Evolutionary conservation across 768 basidiomycete species (phyloP).

Genomic region (Fistulinella prunicolor): DNA sequence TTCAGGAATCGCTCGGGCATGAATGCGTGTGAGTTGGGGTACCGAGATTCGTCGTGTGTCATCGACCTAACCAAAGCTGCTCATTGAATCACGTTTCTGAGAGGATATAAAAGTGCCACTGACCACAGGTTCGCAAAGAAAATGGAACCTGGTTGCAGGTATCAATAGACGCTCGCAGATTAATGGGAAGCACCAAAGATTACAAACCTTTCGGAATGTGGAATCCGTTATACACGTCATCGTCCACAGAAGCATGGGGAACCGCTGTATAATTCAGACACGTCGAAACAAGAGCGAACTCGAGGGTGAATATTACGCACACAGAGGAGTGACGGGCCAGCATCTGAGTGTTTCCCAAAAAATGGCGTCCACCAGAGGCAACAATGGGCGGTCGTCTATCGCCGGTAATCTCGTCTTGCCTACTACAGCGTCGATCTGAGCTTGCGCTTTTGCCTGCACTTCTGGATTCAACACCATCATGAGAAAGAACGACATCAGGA

Average conservation of each 20-base stretch:
- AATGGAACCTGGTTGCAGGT: background rate
- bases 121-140: slow-evolving; percentile 6
- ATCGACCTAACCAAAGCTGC: background rate
- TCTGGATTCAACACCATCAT: slow-evolving; percentile 6
- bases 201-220: slow-evolving; percentile 9
- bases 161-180: background rate
- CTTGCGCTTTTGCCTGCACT: slow-evolving; percentile 12
- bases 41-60: slow-evolving; percentile 7
- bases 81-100: background rate
- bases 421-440: slow-evolving; percentile 10
- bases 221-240: slow-evolving; percentile 7
- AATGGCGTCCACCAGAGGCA: slow-evolving; percentile 9
- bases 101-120: background rate
- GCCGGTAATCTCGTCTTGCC: slow-evolving; percentile 6
- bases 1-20: slow-evolving; percentile 8
- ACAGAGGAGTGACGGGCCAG: slow-evolving; percentile 4
- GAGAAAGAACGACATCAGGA: slow-evolving; percentile 8
- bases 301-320: background rate
- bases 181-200: too few species aligned
- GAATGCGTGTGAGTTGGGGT: slow-evolving; percentile 1
- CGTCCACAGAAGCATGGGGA: slow-evolving; percentile 3
- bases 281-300: background rate
- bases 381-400: slow-evolving; percentile 4
- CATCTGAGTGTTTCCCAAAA: slow-evolving; percentile 4
- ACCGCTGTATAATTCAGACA: background rate